These are phyloP conservation scores for Streptanthus diversifolius DNA, from an alignment of 345 rosid genomes.

Conservation along the genomic window DNA sequence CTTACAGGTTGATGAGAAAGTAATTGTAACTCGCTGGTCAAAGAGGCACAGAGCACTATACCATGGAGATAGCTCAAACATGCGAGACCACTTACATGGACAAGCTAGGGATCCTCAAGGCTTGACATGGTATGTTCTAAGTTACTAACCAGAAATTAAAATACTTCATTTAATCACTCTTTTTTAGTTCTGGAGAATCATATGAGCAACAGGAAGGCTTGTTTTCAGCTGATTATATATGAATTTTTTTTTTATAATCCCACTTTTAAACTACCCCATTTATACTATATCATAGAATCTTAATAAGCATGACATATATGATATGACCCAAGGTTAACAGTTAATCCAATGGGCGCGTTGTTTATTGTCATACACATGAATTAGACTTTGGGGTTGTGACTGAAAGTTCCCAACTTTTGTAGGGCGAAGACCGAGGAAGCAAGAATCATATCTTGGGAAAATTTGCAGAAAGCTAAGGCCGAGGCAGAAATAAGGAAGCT, in stretches of 20 bases:
- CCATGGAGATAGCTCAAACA: constrained; percentile 52
- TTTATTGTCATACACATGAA: not conserved
- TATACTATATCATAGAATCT: not conserved
- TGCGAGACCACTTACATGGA: constrained; percentile 68
- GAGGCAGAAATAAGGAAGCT: constrained; percentile 92
- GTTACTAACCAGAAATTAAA: not conserved
- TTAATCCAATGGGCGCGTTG: not conserved
- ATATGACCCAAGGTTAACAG: not conserved
- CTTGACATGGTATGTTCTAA: constrained; percentile 68
- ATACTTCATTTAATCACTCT: not conserved
- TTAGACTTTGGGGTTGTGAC: not conserved
- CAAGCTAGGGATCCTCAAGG: constrained; percentile 45
- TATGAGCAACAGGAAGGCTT: not conserved
- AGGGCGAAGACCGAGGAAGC: constrained; percentile 86
- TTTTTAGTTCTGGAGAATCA: not conserved
- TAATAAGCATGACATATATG: not conserved
- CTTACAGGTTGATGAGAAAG: constrained; percentile 86
- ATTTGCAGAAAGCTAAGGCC: constrained; percentile 96
- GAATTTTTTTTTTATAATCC: not conserved
- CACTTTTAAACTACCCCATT: not conserved
- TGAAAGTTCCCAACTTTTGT: constrained; percentile 16
- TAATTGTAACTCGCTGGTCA: constrained; percentile 84
- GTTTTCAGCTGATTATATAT: not conserved
- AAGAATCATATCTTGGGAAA: constrained; percentile 92
- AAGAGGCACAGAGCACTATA: constrained; percentile 58